A percentile compares a stretch with the other conserved stretches of the same genome.
phyloP scores from a whole-genome alignment of 2,329 filamentous ascomycete genomes.

The Magnaporthiopsis incrustans region DNA sequence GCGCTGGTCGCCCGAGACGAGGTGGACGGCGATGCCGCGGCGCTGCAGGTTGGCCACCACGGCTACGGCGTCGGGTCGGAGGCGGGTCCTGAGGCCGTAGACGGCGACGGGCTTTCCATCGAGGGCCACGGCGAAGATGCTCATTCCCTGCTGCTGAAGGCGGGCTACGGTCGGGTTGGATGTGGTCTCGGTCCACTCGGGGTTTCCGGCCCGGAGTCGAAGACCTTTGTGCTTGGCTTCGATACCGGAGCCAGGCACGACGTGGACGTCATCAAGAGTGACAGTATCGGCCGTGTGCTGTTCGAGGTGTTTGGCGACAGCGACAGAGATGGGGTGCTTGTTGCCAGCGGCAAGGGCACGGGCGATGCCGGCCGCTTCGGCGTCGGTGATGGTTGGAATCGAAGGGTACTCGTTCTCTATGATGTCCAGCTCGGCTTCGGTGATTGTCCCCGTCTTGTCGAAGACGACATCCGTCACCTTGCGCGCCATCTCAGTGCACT shows the following conservation, averaged over 20 bases:
- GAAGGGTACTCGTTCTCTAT: not conserved
- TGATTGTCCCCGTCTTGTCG: conserved; percentile 53
- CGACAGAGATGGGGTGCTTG: conserved; percentile 44
- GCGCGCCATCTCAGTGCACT: conserved; percentile 38
- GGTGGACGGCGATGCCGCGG: conserved; percentile 40
- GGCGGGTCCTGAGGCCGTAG: conserved; percentile 37
- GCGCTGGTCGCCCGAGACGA: conserved; percentile 49
- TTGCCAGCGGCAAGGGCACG: conserved; percentile 27
- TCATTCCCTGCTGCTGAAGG: conserved; percentile 17
- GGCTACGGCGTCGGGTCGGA: conserved; percentile 28
- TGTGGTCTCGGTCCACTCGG: conserved; percentile 31
- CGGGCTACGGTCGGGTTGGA: conserved; percentile 13
- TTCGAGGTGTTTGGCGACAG: conserved; percentile 35
- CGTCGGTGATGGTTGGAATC: not conserved
- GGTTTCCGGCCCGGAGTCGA: conserved; percentile 34
- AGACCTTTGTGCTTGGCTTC: conserved; percentile 24
- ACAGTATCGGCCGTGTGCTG: not conserved
- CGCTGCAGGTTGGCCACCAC: conserved; percentile 37
- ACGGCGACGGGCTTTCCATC: conserved; percentile 23
- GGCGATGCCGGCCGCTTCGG: conserved; percentile 22
- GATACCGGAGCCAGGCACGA: conserved; percentile 31
- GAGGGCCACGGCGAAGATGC: conserved; percentile 20
- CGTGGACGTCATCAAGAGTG: conserved; percentile 19
- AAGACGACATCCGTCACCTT: conserved; percentile 46
- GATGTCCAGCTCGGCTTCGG: conserved; percentile 26